A percentile compares a stretch with the other conserved stretches of the same genome.
Conservation (phyloP, 352 stramenopile genomes). For the Hyaloperonospora arabidopsidis region DNA sequence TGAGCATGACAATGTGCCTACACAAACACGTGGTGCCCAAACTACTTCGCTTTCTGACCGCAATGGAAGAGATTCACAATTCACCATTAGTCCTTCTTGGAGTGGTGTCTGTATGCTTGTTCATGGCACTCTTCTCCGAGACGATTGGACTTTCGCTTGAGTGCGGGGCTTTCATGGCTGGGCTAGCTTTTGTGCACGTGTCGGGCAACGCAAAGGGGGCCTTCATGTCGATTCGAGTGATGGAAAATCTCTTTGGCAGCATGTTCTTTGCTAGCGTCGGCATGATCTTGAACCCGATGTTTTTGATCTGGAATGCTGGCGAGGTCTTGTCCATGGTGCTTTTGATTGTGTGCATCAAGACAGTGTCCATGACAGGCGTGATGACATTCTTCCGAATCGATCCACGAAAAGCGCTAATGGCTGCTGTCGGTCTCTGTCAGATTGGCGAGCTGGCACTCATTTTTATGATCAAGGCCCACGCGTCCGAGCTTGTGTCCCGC, state of each 20-base stretch:
- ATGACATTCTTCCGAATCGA: conserved; percentile 78
- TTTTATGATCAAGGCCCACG: conserved; percentile 87
- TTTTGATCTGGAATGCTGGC: conserved; percentile 62
- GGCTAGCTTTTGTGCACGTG: conserved; percentile 70
- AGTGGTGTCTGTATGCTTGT: conserved; percentile 77
- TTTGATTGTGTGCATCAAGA: conserved; percentile 74
- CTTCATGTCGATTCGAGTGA: conserved; percentile 79
- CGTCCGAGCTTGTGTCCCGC: conserved; percentile 72
- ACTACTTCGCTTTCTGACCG: conserved; percentile 60
- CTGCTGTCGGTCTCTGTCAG: conserved; percentile 67
- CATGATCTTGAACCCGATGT: conserved; percentile 83
- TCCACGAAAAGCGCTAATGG: conserved; percentile 65
- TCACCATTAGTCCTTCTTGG: conserved; percentile 69
- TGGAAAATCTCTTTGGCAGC: conserved; percentile 83
- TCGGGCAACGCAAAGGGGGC: conserved; percentile 55
- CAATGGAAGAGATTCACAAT: conserved; percentile 79
- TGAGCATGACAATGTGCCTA: conserved; percentile 56
- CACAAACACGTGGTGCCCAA: conserved; percentile 65
- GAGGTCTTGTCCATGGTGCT: conserved; percentile 81
- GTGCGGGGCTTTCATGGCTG: conserved; percentile 75
- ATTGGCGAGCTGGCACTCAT: conserved; percentile 82
- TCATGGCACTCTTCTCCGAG: conserved; percentile 82
- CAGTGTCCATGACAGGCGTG: conserved; percentile 56
- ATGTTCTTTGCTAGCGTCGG: conserved; percentile 87
- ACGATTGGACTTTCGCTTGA: conserved; percentile 76